phyloP scores from a whole-genome alignment of 2,329 filamentous ascomycete genomes.

The Trichoderma sp. region DNA sequence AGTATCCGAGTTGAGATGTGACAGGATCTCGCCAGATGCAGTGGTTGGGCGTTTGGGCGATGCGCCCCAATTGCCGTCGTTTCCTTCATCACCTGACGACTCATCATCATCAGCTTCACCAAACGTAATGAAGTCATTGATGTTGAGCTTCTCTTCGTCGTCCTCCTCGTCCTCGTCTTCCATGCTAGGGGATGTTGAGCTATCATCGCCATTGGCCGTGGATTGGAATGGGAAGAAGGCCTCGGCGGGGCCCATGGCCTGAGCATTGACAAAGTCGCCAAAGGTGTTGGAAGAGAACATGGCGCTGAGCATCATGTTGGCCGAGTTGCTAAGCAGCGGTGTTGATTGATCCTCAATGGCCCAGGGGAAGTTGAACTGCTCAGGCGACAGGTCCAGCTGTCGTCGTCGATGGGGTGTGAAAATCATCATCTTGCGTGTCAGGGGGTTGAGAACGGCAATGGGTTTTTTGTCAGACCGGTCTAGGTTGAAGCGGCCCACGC shows the following conservation, averaged over 20 bases:
- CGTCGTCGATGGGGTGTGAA: constrained; percentile 53
- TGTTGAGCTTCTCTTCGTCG: constrained; percentile 60
- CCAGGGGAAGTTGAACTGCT: constrained; percentile 52
- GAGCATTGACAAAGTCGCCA: constrained; percentile 57
- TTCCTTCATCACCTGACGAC: constrained; percentile 58
- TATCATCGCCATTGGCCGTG: constrained; percentile 56
- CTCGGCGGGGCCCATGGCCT: constrained; percentile 70
- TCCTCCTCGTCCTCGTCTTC: constrained; percentile 52
- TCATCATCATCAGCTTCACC: constrained; percentile 55
- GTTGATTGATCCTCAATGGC: constrained; percentile 42
- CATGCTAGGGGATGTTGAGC: constrained; percentile 35
- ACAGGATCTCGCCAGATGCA: constrained; percentile 42
- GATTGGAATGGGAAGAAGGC: constrained; percentile 70
- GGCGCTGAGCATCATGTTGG: constrained; percentile 76
- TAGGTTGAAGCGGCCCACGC: constrained; percentile 53
- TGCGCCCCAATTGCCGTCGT: constrained; percentile 48
- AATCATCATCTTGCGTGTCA: constrained; percentile 61
- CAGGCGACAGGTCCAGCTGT: constrained; percentile 52
- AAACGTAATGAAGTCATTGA: constrained; percentile 73
- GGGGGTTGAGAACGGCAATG: constrained; percentile 56
- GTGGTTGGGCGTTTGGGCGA: constrained; percentile 50
- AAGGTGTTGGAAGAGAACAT: constrained; percentile 59
- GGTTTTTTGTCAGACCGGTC: constrained; percentile 55
- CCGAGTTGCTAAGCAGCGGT: constrained; percentile 64
- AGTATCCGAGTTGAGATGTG: constrained; percentile 63